A percentile compares a stretch with the other conserved stretches of the same genome.
Conservation (phyloP, 139 green algal species). For the Micractinium sp. region DNA sequence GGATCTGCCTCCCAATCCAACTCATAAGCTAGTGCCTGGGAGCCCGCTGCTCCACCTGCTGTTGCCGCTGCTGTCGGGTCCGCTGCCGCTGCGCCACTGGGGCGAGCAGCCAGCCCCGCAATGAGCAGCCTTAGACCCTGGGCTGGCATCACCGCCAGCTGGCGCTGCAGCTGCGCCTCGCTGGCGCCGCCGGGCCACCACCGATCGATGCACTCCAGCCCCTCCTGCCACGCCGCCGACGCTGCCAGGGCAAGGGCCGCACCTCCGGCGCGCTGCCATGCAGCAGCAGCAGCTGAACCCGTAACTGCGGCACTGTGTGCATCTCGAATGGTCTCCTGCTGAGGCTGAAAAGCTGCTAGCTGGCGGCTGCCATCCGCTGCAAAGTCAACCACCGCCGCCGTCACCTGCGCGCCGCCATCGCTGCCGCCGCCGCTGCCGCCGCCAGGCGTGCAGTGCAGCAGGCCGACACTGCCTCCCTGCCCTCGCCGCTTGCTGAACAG, state of each 20-base stretch:
- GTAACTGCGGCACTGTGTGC: no score
- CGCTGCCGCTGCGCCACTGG: no score
- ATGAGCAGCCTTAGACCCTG: conserved; percentile 8
- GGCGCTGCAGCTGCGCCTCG: neutral
- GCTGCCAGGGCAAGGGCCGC: neutral
- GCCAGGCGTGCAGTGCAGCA: neutral
- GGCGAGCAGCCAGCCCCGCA: neutral
- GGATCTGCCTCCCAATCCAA: no score
- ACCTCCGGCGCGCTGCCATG: neutral
- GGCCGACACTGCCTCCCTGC: neutral
- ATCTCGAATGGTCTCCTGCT: neutral
- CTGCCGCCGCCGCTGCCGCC: neutral
- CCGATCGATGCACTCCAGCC: neutral
- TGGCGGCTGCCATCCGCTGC: neutral
- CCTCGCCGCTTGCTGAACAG: conserved; percentile 4
- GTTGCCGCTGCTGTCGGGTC: neutral
- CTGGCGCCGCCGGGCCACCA: neutral
- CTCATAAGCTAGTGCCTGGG: no score
- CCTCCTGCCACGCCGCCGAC: neutral
- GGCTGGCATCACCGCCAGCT: neutral
- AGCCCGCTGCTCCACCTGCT: neutral
- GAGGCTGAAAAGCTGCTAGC: neutral
- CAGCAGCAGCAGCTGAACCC: neutral
- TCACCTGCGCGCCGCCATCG: neutral
- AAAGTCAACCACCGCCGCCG: conserved; percentile 4